Percentiles rank a stretch among this genome's conserved stretches.
These are phyloP conservation scores for Epichloe coenophiala DNA, from an alignment of 2,329 filamentous ascomycete species.

Conservation along the genomic window DNA sequence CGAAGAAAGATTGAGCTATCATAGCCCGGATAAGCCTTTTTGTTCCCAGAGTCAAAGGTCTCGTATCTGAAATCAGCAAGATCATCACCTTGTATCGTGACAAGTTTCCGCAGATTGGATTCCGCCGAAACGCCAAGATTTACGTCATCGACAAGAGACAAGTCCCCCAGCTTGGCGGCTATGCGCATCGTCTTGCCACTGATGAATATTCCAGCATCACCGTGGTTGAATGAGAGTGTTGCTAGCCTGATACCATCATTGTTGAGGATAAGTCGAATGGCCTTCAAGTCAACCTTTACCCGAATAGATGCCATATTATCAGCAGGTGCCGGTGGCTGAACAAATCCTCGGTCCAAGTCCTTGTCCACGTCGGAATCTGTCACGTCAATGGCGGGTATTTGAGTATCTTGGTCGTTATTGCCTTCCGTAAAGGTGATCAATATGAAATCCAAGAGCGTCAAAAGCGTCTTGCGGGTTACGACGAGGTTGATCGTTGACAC, in stretches of 20 bases:
- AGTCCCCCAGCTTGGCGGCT: slow-evolving; percentile 66
- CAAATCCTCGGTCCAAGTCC: slow-evolving; percentile 20
- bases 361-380: slow-evolving; percentile 16
- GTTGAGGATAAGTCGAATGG: slow-evolving; percentile 87
- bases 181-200: slow-evolving; percentile 78
- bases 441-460: slow-evolving; percentile 89
- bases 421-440: slow-evolving; percentile 74
- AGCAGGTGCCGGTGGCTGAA: slow-evolving; percentile 22
- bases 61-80: slow-evolving; percentile 96
- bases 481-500: slow-evolving; percentile 95
- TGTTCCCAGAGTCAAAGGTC: slow-evolving; percentile 67
- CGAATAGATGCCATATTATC: slow-evolving; percentile 59
- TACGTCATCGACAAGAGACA: slow-evolving; percentile 84
- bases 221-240: slow-evolving; percentile 83
- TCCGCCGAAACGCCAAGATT: slow-evolving; percentile 75
- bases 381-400: slow-evolving; percentile 18
- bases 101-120: slow-evolving; percentile 70
- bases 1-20: slow-evolving; percentile 83
- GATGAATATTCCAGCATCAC: slow-evolving; percentile 81
- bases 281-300: slow-evolving; percentile 87
- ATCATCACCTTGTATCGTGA: slow-evolving; percentile 91
- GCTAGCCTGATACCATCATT: slow-evolving; percentile 94
- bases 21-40: slow-evolving; percentile 75
- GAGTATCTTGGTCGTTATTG: slow-evolving; percentile 29
- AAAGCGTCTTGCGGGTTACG: slow-evolving; percentile 80